Percentiles rank a stretch among this genome's conserved stretches.
phyloP scores from a whole-genome alignment of 768 basidiomycete species.

The Asterophora lycoperdoides region DNA sequence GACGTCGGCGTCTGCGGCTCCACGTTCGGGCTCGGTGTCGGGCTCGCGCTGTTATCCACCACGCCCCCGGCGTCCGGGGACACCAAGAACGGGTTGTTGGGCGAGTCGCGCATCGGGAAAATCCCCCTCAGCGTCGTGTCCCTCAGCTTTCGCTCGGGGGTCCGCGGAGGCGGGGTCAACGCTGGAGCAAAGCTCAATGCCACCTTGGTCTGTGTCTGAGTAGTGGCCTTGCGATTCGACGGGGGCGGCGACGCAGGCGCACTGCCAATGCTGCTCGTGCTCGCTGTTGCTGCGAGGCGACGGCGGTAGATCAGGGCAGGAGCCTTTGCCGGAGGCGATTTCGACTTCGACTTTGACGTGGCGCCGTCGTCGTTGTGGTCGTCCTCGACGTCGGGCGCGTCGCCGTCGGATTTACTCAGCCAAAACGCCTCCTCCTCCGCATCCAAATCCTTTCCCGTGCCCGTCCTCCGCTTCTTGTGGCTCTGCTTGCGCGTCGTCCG shows the following conservation, averaged over 20 bases:
- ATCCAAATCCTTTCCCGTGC: conserved; percentile 28
- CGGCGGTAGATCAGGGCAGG: conserved; percentile 36
- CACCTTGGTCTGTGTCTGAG: conserved; percentile 13
- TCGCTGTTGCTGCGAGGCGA: conserved; percentile 18
- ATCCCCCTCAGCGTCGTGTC: conserved; percentile 14
- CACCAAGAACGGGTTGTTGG: conserved; percentile 65
- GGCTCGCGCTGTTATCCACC: conserved; percentile 29
- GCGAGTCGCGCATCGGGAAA: conserved; percentile 52
- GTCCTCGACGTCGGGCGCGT: conserved; percentile 1
- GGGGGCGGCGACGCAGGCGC: conserved; percentile 65
- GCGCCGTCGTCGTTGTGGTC: no score
- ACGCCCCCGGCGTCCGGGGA: conserved; percentile 18
- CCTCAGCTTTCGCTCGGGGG: conserved; percentile 23
- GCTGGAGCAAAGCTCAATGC: conserved; percentile 5
- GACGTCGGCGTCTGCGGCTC: conserved; percentile 29
- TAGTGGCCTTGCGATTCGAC: conserved; percentile 43
- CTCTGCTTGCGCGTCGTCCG: conserved; percentile 12
- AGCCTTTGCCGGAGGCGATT: conserved; percentile 12
- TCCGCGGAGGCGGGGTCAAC: conserved; percentile 35
- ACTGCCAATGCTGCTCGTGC: conserved; percentile 18
- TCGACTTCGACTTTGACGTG: conserved; percentile 11
- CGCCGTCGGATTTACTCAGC: conserved; percentile 28
- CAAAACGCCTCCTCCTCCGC: conserved; percentile 53
- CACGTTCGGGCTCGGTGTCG: conserved; percentile 25
- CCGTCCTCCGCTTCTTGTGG: conserved; percentile 39